phyloP scores from a whole-genome alignment of 257 asterid species.

The Echium plantagineum region DNA sequence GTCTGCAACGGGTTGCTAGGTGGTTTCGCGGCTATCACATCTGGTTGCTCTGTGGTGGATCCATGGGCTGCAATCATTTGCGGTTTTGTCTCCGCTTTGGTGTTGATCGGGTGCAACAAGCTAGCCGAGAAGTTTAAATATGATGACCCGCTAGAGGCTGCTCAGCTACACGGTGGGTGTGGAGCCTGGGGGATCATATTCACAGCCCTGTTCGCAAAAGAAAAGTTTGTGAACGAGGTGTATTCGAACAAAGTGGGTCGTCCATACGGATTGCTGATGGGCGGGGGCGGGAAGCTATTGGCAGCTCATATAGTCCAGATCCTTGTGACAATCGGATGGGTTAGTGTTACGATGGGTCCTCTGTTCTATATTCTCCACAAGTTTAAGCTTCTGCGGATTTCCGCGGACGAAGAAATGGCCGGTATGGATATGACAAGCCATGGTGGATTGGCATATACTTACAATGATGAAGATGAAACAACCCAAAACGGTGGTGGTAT shows the following conservation, averaged over 20 bases:
- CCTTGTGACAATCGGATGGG: conserved; percentile 38
- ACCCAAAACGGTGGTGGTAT: not conserved
- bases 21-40: conserved; percentile 55
- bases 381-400: conserved; percentile 37
- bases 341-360: conserved; percentile 55
- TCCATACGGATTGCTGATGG: conserved; percentile 37
- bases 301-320: conserved; percentile 48
- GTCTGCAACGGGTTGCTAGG: conserved; percentile 61
- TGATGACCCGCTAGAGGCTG: conserved; percentile 56
- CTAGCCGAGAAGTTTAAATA: conserved; percentile 26
- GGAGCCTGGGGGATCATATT: conserved; percentile 64
- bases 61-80: conserved; percentile 61
- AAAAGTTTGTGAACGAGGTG: conserved; percentile 31
- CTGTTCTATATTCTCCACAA: conserved; percentile 40
- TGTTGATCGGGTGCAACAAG: conserved; percentile 38
- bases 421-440: conserved; percentile 59
- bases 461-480: conserved; percentile 27
- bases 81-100: conserved; percentile 48
- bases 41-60: conserved; percentile 54
- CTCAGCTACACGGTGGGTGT: conserved; percentile 57
- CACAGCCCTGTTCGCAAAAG: conserved; percentile 47
- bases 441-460: conserved; percentile 53
- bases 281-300: conserved; percentile 54
- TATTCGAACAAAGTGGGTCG: conserved; percentile 22
- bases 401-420: conserved; percentile 46